Percentiles rank a stretch among this genome's conserved stretches.
Evolutionary conservation across 495 filamentous ascomycete species (phyloP).

Genomic region (Penicilliopsis zonata): DNA sequence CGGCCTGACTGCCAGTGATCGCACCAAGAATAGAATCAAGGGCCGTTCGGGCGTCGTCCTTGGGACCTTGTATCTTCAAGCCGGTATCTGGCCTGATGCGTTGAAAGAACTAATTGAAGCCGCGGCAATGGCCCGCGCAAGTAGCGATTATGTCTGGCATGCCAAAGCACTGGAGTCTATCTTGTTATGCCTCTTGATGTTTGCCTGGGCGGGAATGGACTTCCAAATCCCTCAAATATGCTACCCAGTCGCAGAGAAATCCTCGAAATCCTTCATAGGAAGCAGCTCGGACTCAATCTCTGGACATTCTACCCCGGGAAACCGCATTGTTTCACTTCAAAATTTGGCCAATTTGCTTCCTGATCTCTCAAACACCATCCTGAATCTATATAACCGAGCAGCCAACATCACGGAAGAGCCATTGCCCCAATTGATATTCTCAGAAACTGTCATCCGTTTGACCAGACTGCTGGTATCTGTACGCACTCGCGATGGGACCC

Average conservation of each 20-base stretch:
- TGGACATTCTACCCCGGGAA: constrained; percentile 26
- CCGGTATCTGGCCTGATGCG: constrained; percentile 83
- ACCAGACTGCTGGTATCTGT: constrained; percentile 60
- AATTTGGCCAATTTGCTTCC: constrained; percentile 53
- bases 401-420: constrained; percentile 67
- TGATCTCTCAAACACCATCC: constrained; percentile 68
- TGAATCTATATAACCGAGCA: constrained; percentile 69
- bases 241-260: constrained; percentile 45
- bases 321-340: constrained; percentile 44
- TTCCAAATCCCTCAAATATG: constrained; percentile 66
- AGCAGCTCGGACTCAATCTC: constrained; percentile 31
- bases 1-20: constrained; percentile 71
- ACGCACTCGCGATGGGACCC: constrained; percentile 52
- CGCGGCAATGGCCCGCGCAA: constrained; percentile 60
- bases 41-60: constrained; percentile 70
- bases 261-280: constrained; percentile 27
- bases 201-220: constrained; percentile 74
- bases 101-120: constrained; percentile 75
- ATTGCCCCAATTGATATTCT: constrained; percentile 67
- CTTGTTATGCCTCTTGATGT: constrained; percentile 67
- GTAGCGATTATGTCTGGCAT: constrained; percentile 92
- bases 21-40: constrained; percentile 71
- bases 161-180: constrained; percentile 88
- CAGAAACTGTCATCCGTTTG: constrained; percentile 72
- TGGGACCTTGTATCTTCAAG: constrained; percentile 75